Percentiles rank a stretch among this genome's conserved stretches.
These are phyloP conservation scores for Isabelozyma heimii DNA, from an alignment of 805 yeast species.

Conservation along the genomic window DNA sequence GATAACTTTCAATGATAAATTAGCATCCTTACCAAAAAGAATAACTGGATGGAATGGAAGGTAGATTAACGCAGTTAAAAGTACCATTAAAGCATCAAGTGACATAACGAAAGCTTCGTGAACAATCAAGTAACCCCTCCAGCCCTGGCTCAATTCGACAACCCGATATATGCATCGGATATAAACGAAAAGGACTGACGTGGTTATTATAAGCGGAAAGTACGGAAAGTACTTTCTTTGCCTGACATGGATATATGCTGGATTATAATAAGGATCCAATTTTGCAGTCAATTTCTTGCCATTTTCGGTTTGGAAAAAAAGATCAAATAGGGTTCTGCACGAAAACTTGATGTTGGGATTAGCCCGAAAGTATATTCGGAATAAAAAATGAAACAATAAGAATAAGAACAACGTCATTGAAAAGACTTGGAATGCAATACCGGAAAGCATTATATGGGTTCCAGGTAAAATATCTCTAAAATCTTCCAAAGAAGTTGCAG, in stretches of 20 bases:
- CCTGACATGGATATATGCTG: slow-evolving; percentile 34
- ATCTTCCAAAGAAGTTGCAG: slow-evolving; percentile 43
- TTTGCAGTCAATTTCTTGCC: slow-evolving; percentile 15
- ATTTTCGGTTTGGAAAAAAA: slow-evolving; percentile 18
- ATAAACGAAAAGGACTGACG: slow-evolving; percentile 53
- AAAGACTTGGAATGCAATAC: slow-evolving; percentile 72
- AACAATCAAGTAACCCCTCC: slow-evolving; percentile 62
- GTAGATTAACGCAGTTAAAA: slow-evolving; percentile 16
- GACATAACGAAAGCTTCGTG: slow-evolving; percentile 40
- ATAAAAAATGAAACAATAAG: slow-evolving; percentile 48
- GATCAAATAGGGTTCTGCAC: slow-evolving; percentile 11
- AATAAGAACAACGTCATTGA: slow-evolving; percentile 61
- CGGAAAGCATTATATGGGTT: slow-evolving; percentile 72
- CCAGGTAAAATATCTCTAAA: slow-evolving; percentile 41
- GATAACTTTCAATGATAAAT: slow-evolving; percentile 6
- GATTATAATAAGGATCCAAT: slow-evolving; percentile 29
- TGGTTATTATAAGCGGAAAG: slow-evolving; percentile 45
- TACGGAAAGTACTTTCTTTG: slow-evolving; percentile 30
- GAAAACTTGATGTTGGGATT: slow-evolving; percentile 23
- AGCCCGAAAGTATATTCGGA: slow-evolving; percentile 32
- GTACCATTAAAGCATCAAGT: slow-evolving; percentile 28
- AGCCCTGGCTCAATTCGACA: slow-evolving; percentile 69
- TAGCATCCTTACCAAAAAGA: slow-evolving; percentile 47
- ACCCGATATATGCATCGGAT: slow-evolving; percentile 73
- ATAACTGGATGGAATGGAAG: slow-evolving; percentile 61